Evolutionary conservation across 768 basidiomycete species (phyloP).

Genomic region (Obba rivulosa): DNA sequence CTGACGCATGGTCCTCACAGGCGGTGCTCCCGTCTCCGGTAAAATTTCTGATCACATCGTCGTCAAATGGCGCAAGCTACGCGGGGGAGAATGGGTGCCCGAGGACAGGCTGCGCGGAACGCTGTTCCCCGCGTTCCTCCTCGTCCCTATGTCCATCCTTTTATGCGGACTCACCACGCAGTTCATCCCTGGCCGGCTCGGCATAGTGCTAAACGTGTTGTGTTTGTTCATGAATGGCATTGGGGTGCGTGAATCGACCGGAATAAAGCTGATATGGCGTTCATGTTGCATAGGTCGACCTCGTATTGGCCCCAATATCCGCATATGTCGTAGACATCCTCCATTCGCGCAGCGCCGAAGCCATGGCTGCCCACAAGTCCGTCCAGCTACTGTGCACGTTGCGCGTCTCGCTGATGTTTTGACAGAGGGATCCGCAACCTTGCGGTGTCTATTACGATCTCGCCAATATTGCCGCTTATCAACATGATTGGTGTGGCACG

Average conservation of each 20-base stretch:
- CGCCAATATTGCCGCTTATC: conserved; percentile 49
- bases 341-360: conserved; percentile 57
- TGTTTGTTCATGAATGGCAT: conserved; percentile 61
- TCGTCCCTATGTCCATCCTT: conserved; percentile 50
- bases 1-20: conserved; percentile 23
- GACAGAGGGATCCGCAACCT: conserved; percentile 44
- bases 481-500: conserved; percentile 43
- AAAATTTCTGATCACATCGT: conserved; percentile 52
- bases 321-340: conserved; percentile 59
- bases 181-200: conserved; percentile 43
- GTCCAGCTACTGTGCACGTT: conserved; percentile 15
- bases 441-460: conserved; percentile 36
- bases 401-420: background rate
- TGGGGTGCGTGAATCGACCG: conserved; percentile 39
- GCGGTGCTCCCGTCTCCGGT: conserved; percentile 57
- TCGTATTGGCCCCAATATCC: conserved; percentile 48
- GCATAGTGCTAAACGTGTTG: conserved; percentile 44
- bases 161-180: conserved; percentile 44
- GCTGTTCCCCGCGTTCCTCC: conserved; percentile 37
- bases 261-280: background rate
- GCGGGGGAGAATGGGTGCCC: conserved; percentile 57
- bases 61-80: conserved; percentile 38
- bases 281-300: conserved; percentile 39
- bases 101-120: conserved; percentile 62
- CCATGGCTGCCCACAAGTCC: conserved; percentile 52